These are phyloP conservation scores for Gossypium schwendimanii DNA, from an alignment of 441 rosid genomes.

Conservation along the genomic window DNA sequence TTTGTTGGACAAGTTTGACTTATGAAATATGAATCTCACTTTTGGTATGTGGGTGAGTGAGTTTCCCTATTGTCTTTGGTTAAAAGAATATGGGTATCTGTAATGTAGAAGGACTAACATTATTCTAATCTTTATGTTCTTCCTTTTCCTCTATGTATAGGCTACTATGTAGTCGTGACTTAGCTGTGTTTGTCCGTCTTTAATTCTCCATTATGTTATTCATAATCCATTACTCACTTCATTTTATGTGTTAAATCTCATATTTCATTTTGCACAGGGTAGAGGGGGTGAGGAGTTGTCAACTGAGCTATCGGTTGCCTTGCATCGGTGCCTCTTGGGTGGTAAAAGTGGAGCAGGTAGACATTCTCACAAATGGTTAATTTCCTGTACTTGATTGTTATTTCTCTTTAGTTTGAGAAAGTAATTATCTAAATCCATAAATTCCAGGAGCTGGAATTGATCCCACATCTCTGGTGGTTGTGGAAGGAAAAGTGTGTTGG, in stretches of 20 bases:
- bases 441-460: slow-evolving; percentile 72
- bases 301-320: slow-evolving; percentile 62
- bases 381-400: background rate
- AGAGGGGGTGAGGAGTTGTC: slow-evolving; percentile 88
- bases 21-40: background rate
- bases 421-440: slow-evolving; percentile 1
- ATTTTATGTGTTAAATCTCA: slow-evolving; percentile 12
- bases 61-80: background rate
- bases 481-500: slow-evolving; percentile 82
- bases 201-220: background rate
- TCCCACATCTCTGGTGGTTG: slow-evolving; percentile 59
- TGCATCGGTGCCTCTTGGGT: slow-evolving; percentile 71
- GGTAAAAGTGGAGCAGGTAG: slow-evolving; percentile 83
- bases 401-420: background rate
- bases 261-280: slow-evolving; percentile 38
- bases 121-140: background rate
- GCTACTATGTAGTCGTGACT: background rate
- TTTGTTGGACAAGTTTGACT: background rate
- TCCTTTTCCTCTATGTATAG: background rate
- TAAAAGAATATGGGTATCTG: background rate
- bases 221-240: background rate
- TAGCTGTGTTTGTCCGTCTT: background rate
- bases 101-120: background rate
- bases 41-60: background rate
- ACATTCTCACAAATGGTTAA: background rate